A percentile compares a stretch with the other conserved stretches of the same genome.
Conservation (phyloP, 805 yeast species). For the Maudiozyma saulgeensis region DNA sequence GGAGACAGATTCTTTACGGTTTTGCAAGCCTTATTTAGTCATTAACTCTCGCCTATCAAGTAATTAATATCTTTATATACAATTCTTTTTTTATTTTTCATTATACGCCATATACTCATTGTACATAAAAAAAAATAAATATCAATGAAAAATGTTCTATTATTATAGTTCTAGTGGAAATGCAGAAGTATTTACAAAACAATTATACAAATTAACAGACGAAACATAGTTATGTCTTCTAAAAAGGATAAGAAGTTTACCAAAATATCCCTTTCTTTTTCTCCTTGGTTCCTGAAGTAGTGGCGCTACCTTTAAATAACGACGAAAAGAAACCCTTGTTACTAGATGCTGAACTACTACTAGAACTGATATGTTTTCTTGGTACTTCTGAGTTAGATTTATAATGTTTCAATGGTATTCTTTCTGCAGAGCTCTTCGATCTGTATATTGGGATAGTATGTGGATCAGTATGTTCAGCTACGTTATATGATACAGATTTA, state of each 20-base stretch:
- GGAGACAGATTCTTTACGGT: too few species aligned
- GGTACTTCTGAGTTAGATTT: slow-evolving; percentile 1
- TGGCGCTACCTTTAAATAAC: background rate
- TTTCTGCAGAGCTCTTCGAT: background rate
- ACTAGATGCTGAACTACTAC: background rate
- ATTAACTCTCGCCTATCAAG: too few species aligned
- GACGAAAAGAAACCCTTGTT: slow-evolving; percentile 4
- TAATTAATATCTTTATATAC: too few species aligned
- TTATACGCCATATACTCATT: too few species aligned
- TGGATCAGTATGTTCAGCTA: background rate
- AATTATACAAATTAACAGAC: too few species aligned
- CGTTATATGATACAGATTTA: background rate
- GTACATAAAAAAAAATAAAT: too few species aligned
- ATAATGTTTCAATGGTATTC: slow-evolving; percentile 1
- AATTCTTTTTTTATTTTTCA: too few species aligned
- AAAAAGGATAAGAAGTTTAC: background rate
- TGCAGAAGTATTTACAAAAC: too few species aligned
- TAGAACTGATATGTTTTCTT: background rate
- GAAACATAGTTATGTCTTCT: too few species aligned
- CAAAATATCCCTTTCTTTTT: slow-evolving; percentile 2
- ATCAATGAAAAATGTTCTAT: too few species aligned
- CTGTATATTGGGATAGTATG: background rate
- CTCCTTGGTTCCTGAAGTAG: background rate
- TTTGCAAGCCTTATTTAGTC: too few species aligned
- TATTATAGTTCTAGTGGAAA: too few species aligned